A percentile compares a stretch with the other conserved stretches of the same genome.
These are phyloP conservation scores for Zopfia rhizophila DNA, from an alignment of 2,329 filamentous ascomycete species.

Conservation along the genomic window DNA sequence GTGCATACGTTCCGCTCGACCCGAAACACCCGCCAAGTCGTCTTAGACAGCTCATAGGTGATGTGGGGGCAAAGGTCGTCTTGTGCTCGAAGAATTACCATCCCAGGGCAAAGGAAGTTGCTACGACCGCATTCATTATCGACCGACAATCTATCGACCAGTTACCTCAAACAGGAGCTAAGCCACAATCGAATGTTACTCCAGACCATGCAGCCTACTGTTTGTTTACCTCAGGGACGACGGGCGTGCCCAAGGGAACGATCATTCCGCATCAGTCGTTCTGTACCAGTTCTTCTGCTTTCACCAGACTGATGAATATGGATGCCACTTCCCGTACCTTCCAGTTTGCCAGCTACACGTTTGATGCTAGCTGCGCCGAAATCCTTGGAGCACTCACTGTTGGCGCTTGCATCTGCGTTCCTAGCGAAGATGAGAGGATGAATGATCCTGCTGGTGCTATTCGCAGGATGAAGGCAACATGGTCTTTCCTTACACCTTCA, in stretches of 20 bases:
- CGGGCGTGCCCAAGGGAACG: constrained; percentile 65
- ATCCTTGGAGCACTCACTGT: constrained; percentile 63
- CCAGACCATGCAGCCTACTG: constrained; percentile 66
- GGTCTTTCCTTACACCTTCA: constrained; percentile 44
- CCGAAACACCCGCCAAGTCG: constrained; percentile 49
- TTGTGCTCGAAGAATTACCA: constrained; percentile 38
- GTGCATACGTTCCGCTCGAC: constrained; percentile 51
- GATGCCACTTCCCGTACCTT: constrained; percentile 66
- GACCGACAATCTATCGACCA: constrained; percentile 54
- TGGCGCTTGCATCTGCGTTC: constrained; percentile 65
- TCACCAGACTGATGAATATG: constrained; percentile 53
- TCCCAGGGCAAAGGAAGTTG: constrained; percentile 33
- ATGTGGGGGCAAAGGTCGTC: constrained; percentile 41
- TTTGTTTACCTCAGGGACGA: constrained; percentile 63
- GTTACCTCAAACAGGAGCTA: constrained; percentile 47
- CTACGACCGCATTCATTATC: constrained; percentile 36
- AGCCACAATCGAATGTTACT: constrained; percentile 50
- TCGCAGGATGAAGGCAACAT: constrained; percentile 38
- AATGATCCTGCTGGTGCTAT: constrained; percentile 61
- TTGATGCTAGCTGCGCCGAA: constrained; percentile 66
- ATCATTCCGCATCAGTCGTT: constrained; percentile 71
- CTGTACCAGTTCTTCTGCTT: constrained; percentile 56
- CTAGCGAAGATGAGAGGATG: constrained; percentile 64
- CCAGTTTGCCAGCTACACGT: constrained; percentile 62
- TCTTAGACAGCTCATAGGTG: constrained; percentile 46